A percentile compares a stretch with the other conserved stretches of the same genome.
These are phyloP conservation scores for Colletotrichum tropicale DNA, from an alignment of 2,329 filamentous ascomycete species.

Conservation along the genomic window DNA sequence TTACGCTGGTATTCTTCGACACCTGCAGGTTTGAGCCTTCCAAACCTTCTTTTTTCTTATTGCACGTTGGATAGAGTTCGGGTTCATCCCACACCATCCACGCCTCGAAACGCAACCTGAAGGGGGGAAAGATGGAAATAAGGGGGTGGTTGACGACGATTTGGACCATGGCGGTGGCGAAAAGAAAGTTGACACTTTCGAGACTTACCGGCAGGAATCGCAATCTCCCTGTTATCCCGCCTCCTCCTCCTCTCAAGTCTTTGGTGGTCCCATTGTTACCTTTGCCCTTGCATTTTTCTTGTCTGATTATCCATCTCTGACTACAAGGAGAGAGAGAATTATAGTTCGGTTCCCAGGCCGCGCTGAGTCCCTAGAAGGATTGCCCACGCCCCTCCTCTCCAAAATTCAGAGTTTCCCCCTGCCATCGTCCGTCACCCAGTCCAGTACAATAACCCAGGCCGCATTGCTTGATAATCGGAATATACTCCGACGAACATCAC, in stretches of 20 bases:
- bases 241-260: not conserved
- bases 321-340: not conserved
- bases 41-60: not conserved
- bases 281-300: not conserved
- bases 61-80: not conserved
- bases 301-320: not conserved
- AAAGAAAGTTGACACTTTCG: not conserved
- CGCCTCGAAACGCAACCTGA: not conserved
- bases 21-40: not conserved
- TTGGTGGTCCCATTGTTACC: not conserved
- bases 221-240: not conserved
- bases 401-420: not conserved
- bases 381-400: not conserved
- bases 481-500: not conserved
- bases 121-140: not conserved
- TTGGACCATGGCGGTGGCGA: not conserved
- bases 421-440: not conserved
- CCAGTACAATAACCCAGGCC: not conserved
- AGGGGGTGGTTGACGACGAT: not conserved
- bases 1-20: not conserved
- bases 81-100: constrained; percentile 16
- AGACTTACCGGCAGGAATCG: not conserved
- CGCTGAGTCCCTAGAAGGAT: not conserved
- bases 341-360: not conserved
- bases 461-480: not conserved